Evolutionary conservation across 257 asterid species (phyloP).

Genomic region (Solanum pimpinellifolium): DNA sequence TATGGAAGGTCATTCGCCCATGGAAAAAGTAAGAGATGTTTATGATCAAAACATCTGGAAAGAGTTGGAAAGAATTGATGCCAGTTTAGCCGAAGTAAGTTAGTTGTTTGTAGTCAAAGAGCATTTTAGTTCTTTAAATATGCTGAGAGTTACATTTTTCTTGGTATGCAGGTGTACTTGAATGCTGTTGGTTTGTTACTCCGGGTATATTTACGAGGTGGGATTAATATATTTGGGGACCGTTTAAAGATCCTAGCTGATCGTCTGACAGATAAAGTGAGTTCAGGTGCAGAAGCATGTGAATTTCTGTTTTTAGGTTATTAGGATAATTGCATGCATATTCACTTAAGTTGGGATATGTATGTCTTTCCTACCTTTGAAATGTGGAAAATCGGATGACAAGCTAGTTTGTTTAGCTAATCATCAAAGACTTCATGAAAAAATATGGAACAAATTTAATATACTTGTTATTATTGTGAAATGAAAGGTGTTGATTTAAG

Average conservation of each 20-base stretch:
- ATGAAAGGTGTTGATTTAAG: not conserved
- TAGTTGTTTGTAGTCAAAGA: not conserved
- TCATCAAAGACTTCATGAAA: not conserved
- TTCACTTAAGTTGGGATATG: not conserved
- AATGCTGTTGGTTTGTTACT: constrained; percentile 72
- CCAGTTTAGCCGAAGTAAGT: constrained; percentile 56
- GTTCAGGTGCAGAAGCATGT: constrained; percentile 15
- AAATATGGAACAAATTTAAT: not conserved
- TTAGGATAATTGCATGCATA: not conserved
- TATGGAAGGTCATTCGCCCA: constrained; percentile 73
- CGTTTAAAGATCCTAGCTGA: constrained; percentile 48
- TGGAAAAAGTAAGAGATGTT: constrained; percentile 48
- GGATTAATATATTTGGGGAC: constrained; percentile 36
- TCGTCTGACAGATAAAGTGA: constrained; percentile 52
- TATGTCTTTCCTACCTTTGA: not conserved
- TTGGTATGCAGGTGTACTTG: constrained; percentile 58
- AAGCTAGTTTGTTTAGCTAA: not conserved
- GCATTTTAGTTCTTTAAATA: not conserved
- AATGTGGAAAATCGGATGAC: not conserved
- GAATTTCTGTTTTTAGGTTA: not conserved
- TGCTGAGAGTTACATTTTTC: not conserved
- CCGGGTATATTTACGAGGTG: constrained; percentile 60
- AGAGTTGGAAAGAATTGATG: constrained; percentile 74
- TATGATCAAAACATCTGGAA: constrained; percentile 69
- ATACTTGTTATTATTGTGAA: not conserved